A percentile compares a stretch with the other conserved stretches of the same genome.
Evolutionary conservation across 129 eudicot species (phyloP).

Genomic region (Rutidosis leptorrhynchoides): DNA sequence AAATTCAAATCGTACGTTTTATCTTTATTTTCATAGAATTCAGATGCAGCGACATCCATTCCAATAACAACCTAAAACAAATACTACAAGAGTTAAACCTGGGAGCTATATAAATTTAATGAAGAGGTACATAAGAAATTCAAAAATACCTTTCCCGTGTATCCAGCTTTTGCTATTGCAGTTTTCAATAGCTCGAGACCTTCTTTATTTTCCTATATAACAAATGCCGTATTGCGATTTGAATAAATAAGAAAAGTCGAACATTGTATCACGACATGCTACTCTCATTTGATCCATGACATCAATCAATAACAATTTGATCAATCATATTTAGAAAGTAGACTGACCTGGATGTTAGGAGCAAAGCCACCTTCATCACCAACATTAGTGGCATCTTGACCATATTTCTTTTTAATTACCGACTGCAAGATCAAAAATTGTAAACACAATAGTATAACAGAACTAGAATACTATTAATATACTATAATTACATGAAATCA

Average conservation of each 20-base stretch:
- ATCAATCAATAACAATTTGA: neutral
- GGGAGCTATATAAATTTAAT: neutral
- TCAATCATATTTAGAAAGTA: neutral
- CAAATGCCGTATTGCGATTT: neutral
- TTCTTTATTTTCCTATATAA: slow-evolving; percentile 51
- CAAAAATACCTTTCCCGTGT: slow-evolving; percentile 44
- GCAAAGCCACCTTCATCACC: slow-evolving; percentile 73
- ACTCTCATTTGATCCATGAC: neutral
- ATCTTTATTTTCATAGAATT: slow-evolving; percentile 44
- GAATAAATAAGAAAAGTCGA: neutral
- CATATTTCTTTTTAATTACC: slow-evolving; percentile 55
- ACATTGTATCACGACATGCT: neutral
- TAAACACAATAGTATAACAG: neutral
- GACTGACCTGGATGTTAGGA: slow-evolving; percentile 49
- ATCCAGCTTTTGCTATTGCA: slow-evolving; percentile 62
- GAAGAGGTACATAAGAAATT: neutral
- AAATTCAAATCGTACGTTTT: slow-evolving; percentile 54
- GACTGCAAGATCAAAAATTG: slow-evolving; percentile 34
- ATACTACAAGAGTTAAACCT: neutral
- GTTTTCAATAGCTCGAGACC: slow-evolving; percentile 61
- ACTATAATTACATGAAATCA: slow-evolving; percentile 1
- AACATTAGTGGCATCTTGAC: slow-evolving; percentile 61
- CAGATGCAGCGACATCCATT: slow-evolving; percentile 66
- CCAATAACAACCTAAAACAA: slow-evolving; percentile 50
- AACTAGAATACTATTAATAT: neutral